Base-by-base conservation (phyloP, 768 basidiomycete species). In the Psilocybe sp. region DNA sequence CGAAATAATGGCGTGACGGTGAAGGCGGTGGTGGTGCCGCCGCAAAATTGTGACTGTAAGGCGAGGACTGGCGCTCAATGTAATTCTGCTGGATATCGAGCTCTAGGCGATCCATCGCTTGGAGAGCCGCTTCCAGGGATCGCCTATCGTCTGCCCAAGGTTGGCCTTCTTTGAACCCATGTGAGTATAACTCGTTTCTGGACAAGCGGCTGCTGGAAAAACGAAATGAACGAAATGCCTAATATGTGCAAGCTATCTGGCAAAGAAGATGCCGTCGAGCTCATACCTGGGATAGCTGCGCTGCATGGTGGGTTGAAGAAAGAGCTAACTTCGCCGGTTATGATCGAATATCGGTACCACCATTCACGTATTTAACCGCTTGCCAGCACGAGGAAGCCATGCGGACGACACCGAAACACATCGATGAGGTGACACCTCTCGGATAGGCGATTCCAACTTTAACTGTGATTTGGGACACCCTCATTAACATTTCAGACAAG, bases 91-190 rank as follows among this genome's bases (percentile, higher is more conserved):
- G 52, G 28, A 58, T 55, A 5, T 61, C 60, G 40, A 56, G 46
- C 47, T 60, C 58, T 18, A 54, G 56, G 34, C 51, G 48, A 44
- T 59, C 58, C 51, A 57, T 58, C 19, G 44, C 58, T 6, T 46
- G 53, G 38, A 68, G 63, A 38, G 61, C 57, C 8, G 55, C 51
- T 49, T 66, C 64, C 18, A 69, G 50, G 13, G 56, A 58, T 14
- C 64, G 64, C 28, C 63, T 63, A 35, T 67, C 63, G 10, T 64
- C 61, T 40, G 48, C 61, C 66, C 67, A 69, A 0, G 62, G 51
- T 19, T 64, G 57, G 10, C 64, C 63, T 23, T 60, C 58, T 47
- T 63, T 65, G 50, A 63, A 66, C 3, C 64, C 65, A 47, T 68
- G 65, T 3, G 64, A 54, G 36, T 64, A 51, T 54, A 66, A 54